Conservation (phyloP, 139 green algal genomes). For the Chlamydomonas sp. region DNA sequence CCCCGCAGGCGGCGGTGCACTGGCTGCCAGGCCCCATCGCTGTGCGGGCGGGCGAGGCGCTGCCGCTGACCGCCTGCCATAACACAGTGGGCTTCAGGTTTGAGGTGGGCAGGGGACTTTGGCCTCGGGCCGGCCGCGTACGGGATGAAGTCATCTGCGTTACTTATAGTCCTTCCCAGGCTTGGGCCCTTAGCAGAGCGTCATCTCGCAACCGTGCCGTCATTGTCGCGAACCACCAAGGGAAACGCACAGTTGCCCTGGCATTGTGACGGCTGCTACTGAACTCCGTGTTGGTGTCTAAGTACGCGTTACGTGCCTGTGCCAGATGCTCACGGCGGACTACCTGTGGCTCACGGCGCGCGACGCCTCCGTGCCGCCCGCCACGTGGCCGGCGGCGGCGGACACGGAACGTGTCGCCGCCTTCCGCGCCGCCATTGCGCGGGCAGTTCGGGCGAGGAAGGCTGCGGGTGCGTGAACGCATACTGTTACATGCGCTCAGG, state of each 20-base stretch:
- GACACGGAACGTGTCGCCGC: conserved; percentile 38
- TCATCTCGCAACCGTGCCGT: too few relatives aligned
- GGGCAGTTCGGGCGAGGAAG: conserved; percentile 7
- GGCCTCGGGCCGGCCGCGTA: too few relatives aligned
- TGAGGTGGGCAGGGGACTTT: neutral
- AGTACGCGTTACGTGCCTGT: neutral
- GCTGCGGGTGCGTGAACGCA: neutral
- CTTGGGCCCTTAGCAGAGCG: too few relatives aligned
- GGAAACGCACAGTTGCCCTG: too few relatives aligned
- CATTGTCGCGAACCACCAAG: too few relatives aligned
- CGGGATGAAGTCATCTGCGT: too few relatives aligned
- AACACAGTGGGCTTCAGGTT: conserved; percentile 26
- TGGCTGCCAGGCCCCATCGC: conserved; percentile 76
- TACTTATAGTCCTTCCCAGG: too few relatives aligned
- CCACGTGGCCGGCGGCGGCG: conserved; percentile 67
- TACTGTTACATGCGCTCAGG: too few relatives aligned
- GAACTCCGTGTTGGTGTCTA: too few relatives aligned
- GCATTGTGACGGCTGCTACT: too few relatives aligned
- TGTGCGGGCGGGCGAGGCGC: conserved; percentile 56
- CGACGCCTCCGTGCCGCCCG: conserved; percentile 73
- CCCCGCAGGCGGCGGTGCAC: conserved; percentile 66
- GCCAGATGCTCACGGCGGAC: neutral
- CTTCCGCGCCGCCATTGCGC: neutral
- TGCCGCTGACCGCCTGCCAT: conserved; percentile 61
- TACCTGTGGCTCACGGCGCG: conserved; percentile 51